phyloP scores from a whole-genome alignment of 129 eudicot species.

The Flaveria brownii region DNA sequence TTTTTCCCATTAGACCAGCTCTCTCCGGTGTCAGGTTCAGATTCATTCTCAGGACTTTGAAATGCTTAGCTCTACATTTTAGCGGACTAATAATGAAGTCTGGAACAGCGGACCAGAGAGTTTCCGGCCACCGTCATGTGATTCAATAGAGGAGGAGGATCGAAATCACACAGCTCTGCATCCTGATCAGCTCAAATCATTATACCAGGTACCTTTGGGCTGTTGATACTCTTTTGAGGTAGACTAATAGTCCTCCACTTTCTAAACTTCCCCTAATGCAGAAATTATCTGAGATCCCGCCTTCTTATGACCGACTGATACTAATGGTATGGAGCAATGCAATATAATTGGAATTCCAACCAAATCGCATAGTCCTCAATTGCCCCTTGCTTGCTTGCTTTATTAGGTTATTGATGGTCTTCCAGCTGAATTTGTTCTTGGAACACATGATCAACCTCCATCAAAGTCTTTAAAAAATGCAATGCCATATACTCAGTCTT shows the following conservation, averaged over 20 bases:
- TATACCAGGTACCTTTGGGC: slow-evolving; percentile 51
- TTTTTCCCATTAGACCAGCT: slow-evolving; percentile 88
- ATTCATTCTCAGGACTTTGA: not conserved
- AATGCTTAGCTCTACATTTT: not conserved
- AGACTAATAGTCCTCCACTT: too few relatives aligned
- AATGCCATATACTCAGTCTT: slow-evolving; percentile 92
- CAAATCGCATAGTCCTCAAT: too few relatives aligned
- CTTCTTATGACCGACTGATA: slow-evolving; percentile 71
- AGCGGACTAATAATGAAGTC: not conserved
- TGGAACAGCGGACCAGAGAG: slow-evolving; percentile 73
- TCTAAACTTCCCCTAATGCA: slow-evolving; percentile 41
- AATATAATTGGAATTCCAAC: too few relatives aligned
- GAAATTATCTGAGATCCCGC: slow-evolving; percentile 67
- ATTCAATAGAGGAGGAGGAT: slow-evolving; percentile 26
- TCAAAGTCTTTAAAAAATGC: slow-evolving; percentile 43
- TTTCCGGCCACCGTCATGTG: slow-evolving; percentile 50
- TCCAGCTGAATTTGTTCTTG: slow-evolving; percentile 97
- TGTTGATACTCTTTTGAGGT: too few relatives aligned
- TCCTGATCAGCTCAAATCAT: slow-evolving; percentile 58
- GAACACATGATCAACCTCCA: slow-evolving; percentile 50
- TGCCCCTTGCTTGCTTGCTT: too few relatives aligned
- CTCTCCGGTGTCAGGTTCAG: slow-evolving; percentile 72
- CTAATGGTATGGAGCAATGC: slow-evolving; percentile 54
- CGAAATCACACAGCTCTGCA: slow-evolving; percentile 43
- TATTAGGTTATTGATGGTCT: slow-evolving; percentile 92